phyloP scores from a whole-genome alignment of 2,329 filamentous ascomycete species.

The Claviceps maximensis region DNA sequence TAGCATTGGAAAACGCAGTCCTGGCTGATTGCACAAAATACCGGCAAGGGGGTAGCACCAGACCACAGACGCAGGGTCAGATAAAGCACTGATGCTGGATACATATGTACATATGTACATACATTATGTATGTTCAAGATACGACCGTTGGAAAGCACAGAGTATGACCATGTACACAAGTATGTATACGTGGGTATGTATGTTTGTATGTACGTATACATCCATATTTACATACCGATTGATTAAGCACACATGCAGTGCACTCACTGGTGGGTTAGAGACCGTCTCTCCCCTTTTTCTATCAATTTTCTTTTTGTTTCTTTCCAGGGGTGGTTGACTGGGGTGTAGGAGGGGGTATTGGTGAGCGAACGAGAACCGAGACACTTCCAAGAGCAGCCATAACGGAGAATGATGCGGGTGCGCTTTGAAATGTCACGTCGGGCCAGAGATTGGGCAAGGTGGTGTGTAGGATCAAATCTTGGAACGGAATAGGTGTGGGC shows the following conservation, averaged over 20 bases:
- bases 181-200: background rate
- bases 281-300: background rate
- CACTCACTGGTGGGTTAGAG: background rate
- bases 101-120: background rate
- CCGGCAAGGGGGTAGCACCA: slow-evolving; percentile 3
- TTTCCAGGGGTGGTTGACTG: slow-evolving; percentile 2
- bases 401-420: slow-evolving; percentile 3
- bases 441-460: slow-evolving; percentile 3
- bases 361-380: slow-evolving; percentile 1
- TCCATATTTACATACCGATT: background rate
- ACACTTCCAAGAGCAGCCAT: background rate
- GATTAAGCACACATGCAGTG: background rate
- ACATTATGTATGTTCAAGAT: background rate
- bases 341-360: slow-evolving; percentile 3
- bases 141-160: slow-evolving; percentile 2
- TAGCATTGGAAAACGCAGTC: background rate
- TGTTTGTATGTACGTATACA: background rate
- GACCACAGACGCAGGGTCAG: background rate
- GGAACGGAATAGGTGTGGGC: slow-evolving; percentile 5
- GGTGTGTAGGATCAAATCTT: slow-evolving; percentile 8
- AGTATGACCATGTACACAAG: slow-evolving; percentile 2
- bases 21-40: background rate
- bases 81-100: slow-evolving; percentile 3
- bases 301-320: background rate
- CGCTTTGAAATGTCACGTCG: slow-evolving; percentile 1